Base-by-base conservation (phyloP, 2,329 filamentous ascomycete genomes). In the Curvularia spicifera region DNA sequence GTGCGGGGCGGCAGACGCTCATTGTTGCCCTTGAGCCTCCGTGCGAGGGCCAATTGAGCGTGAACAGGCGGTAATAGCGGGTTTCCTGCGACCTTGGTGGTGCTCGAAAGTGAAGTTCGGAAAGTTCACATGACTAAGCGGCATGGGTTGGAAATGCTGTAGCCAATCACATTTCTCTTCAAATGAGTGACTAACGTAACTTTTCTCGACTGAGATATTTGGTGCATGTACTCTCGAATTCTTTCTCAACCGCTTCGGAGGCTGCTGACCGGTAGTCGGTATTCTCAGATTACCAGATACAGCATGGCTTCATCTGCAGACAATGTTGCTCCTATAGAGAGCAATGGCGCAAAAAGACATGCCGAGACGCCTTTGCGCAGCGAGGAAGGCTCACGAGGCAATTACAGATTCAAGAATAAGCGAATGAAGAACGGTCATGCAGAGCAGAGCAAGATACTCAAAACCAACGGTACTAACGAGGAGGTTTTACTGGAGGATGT, bases 401-500 rank as follows among this genome's bases (percentile, higher is more conserved):
- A 66, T 53, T 76, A 75, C 56, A 65, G 72, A 42, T 76, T 76
- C 71, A 78, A 80, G 68, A 81, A 76, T 63, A 82, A 82, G 73
- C 81, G 81, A 71, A 78, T 80, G 69, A 81, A 80, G 70, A 79
- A 79, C 37, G 71, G 72, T 6, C 73, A 76, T 53, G 69, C 68
- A 15, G 72, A 75, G 8, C 71, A 66, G 10, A 76, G 72, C 45
- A 61, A 70, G n/a, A 71, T 75, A 8, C 43, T 77, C 7, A 73
- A 70, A 47, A 76, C 71, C 2, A 80, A 81, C 24, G 81, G 81
- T 12, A 80, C 75, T 26, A 81, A 81, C 54, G 81, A 83, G 59
- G 81, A 83, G 55, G 77, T 83, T 35, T 63, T 83, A 51, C 66
- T 83, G 13, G 69, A 76, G 28, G 81, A 83, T 65, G 75, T 83